Conservation (phyloP, 192 early-diverging fungal species). For the Linnemannia schmuckeri region DNA sequence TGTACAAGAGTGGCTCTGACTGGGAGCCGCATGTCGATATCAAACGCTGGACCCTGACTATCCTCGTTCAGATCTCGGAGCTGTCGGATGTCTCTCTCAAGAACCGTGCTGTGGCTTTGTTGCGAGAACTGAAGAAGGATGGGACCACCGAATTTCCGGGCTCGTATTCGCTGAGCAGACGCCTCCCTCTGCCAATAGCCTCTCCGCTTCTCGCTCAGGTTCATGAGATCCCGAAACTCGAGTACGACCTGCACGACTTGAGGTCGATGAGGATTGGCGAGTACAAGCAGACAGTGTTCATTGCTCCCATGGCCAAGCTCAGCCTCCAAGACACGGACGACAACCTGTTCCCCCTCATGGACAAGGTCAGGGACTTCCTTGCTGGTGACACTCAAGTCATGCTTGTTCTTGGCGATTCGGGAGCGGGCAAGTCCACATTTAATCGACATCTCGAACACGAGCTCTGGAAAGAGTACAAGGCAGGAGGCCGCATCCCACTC, state of each 20-base stretch:
- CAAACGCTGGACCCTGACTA: not conserved
- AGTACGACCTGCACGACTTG: not conserved
- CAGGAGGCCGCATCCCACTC: not conserved
- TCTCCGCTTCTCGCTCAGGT: no score
- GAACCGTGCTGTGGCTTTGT: not conserved
- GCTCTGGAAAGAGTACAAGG: not conserved
- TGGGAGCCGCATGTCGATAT: not conserved
- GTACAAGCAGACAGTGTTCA: not conserved
- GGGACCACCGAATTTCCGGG: no score
- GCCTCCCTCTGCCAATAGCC: no score
- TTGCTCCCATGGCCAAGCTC: not conserved
- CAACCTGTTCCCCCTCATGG: not conserved
- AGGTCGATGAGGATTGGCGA: not conserved
- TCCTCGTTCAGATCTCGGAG: not conserved
- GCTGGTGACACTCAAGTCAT: constrained; percentile 5
- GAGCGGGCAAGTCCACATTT: constrained; percentile 17
- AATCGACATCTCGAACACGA: constrained; percentile 7
- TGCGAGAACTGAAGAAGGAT: not conserved
- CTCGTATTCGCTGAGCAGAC: no score
- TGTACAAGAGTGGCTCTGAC: not conserved
- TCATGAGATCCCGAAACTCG: not conserved
- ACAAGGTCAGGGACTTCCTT: not conserved
- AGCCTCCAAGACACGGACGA: not conserved
- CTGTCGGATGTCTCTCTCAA: not conserved
- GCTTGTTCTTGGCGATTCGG: not conserved